Evolutionary conservation across 768 basidiomycete genomes (phyloP).

Genomic region (Collybiopsis confluens): DNA sequence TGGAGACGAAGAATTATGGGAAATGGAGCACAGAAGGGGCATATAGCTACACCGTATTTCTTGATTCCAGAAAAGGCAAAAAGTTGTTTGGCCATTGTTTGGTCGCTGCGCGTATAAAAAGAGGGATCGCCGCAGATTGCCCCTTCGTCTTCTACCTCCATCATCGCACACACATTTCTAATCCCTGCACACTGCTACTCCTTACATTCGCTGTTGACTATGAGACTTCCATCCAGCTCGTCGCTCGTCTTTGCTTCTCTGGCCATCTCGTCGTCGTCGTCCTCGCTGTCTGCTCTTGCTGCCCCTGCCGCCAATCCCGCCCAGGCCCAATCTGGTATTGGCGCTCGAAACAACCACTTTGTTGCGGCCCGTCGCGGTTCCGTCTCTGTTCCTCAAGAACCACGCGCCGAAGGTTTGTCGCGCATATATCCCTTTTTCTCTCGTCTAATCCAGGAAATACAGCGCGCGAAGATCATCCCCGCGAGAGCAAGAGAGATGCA

Average conservation of each 20-base stretch:
- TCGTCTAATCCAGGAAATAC: too few relatives aligned
- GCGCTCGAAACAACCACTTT: conserved; percentile 7
- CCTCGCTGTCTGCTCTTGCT: conserved; percentile 28
- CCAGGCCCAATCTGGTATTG: conserved; percentile 13
- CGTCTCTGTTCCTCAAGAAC: conserved; percentile 1
- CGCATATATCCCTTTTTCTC: not conserved
- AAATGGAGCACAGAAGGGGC: conserved; percentile 45
- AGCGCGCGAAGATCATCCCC: too few relatives aligned
- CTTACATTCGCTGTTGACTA: conserved; percentile 18
- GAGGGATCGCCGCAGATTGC: not conserved
- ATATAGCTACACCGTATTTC: not conserved
- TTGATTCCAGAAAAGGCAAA: too few relatives aligned
- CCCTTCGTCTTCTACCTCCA: conserved; percentile 1
- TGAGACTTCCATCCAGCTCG: conserved; percentile 45
- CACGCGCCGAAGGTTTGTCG: conserved; percentile 3
- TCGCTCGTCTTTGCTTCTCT: conserved; percentile 44
- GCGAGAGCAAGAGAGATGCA: too few relatives aligned
- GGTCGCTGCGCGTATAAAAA: not conserved
- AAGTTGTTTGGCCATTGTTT: not conserved
- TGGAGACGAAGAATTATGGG: conserved; percentile 53
- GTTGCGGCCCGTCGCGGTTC: conserved; percentile 7
- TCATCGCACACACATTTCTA: too few relatives aligned
- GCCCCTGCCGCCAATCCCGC: conserved; percentile 33
- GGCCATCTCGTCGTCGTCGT: conserved; percentile 47
- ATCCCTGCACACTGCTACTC: conserved; percentile 8